Evolutionary conservation across 2,329 filamentous ascomycete genomes (phyloP), one percentile per base, ranked within the genome.

Genomic region (Aspergillus sp.): DNA sequence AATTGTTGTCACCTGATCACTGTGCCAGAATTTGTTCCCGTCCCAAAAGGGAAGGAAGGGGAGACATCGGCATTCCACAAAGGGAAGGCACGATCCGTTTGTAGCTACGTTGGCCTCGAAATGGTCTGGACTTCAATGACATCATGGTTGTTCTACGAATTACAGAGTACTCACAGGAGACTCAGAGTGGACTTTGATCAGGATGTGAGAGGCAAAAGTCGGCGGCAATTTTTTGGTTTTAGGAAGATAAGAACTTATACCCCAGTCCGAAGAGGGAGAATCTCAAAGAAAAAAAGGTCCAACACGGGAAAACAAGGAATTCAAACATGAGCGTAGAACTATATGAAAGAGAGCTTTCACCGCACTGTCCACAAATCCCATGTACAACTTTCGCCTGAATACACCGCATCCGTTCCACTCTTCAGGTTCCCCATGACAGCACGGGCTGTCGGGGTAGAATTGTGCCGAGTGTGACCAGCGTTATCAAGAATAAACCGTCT

Each of bases 401-500:
- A 24, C 20, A 59, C 60, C 60, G 60, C 54, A 18, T 60, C 57
- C 63, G 60, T 59, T 50, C 36, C 52, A 60, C 56, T 42, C 55
- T 52, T 55, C 52, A 45, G 16, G 49, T 51, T 57, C 26, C 52
- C 56, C 26, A 29, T 45, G 56, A 59, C 53, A 61, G 57, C 58
- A 60, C 63, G 59, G 60, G 61, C 59, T 59, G 61, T 62, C 56
- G 60, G 60, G 60, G 60, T 52, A 64, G 54, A 29, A 61, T 58
- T 53, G 60, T 55, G 59, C 58, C 63, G 58, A 66, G 62, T 57
- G 63, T 57, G 63, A 67, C 61, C 65, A 62, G 62, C 63, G 58
- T 67, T 62, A 63, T 36, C 14, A 58, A 65, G 59, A 63, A 61
- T 63, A 63, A 69, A 71, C 68, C 70, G 68, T 75, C 72, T 75